Percentiles rank a stretch among this genome's conserved stretches.
Evolutionary conservation across 2,329 filamentous ascomycete genomes (phyloP).

Genomic region (Neopestalotiopsis sp.): DNA sequence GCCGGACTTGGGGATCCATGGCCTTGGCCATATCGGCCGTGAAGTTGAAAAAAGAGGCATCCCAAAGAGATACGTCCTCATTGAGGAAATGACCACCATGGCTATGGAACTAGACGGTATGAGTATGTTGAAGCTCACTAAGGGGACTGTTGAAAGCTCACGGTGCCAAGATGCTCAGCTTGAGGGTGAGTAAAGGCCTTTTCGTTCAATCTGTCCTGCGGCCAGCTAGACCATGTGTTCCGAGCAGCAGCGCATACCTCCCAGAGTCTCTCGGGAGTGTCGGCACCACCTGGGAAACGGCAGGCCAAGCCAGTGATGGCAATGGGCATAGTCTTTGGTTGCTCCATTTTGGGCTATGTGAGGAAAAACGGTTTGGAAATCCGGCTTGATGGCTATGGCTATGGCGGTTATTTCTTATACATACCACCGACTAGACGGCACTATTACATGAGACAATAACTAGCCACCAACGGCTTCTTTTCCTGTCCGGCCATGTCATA

Average conservation of each 20-base stretch:
- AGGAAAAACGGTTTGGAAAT: not conserved
- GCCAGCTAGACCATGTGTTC: conserved; percentile 14
- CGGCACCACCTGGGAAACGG: conserved; percentile 17
- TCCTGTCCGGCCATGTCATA: not conserved
- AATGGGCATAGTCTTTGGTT: conserved; percentile 15
- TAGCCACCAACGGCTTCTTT: no score
- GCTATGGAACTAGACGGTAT: conserved; percentile 10
- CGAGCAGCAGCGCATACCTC: conserved; percentile 13
- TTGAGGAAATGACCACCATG: conserved; percentile 11
- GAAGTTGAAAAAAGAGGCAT: conserved; percentile 20
- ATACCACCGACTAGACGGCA: not conserved
- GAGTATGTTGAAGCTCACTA: not conserved
- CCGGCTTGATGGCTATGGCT: not conserved
- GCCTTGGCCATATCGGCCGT: conserved; percentile 17
- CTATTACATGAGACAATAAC: not conserved
- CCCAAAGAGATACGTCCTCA: conserved; percentile 13
- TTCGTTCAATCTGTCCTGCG: conserved; percentile 7
- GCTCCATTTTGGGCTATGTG: conserved; percentile 11
- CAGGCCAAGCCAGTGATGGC: conserved; percentile 21
- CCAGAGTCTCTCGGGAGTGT: conserved; percentile 19
- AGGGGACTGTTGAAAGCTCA: conserved; percentile 1
- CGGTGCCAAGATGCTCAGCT: conserved; percentile 11
- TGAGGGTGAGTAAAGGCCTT: conserved; percentile 13
- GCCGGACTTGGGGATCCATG: conserved; percentile 16
- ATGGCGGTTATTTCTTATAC: not conserved